A percentile compares a stretch with the other conserved stretches of the same genome.
Evolutionary conservation across 495 filamentous ascomycete genomes (phyloP).

Genomic region (Penicillium crystallinum): DNA sequence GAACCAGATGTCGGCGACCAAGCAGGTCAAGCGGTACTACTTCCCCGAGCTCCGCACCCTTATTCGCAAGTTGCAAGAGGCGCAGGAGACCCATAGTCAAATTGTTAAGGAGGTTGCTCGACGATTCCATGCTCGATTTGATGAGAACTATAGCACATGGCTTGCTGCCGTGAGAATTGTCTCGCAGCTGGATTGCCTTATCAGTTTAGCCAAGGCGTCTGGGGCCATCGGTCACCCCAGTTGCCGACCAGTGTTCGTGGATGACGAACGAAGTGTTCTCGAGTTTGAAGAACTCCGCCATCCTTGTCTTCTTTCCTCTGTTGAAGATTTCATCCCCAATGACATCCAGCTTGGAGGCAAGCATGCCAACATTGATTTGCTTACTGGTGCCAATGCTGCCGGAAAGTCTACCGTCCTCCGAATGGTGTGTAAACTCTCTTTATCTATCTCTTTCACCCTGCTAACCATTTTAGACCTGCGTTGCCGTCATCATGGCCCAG

Average conservation of each 20-base stretch:
- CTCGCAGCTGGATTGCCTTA: slow-evolving; percentile 90
- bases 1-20: slow-evolving; percentile 94
- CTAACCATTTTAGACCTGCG: slow-evolving; percentile 60
- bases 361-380: slow-evolving; percentile 75
- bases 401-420: slow-evolving; percentile 97
- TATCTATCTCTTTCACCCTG: neutral
- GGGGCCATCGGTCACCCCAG: slow-evolving; percentile 74
- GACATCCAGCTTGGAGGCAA: slow-evolving; percentile 83
- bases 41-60: slow-evolving; percentile 74
- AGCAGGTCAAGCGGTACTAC: slow-evolving; percentile 91
- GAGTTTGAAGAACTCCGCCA: slow-evolving; percentile 92
- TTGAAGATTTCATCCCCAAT: slow-evolving; percentile 96
- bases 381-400: slow-evolving; percentile 95
- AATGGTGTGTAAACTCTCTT: slow-evolving; percentile 60
- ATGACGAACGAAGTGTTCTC: slow-evolving; percentile 76
- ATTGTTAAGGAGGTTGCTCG: slow-evolving; percentile 82
- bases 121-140: slow-evolving; percentile 82
- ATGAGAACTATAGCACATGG: slow-evolving; percentile 83
- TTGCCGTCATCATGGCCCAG: slow-evolving; percentile 98
- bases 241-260: slow-evolving; percentile 82
- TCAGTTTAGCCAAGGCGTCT: slow-evolving; percentile 87
- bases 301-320: slow-evolving; percentile 84
- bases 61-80: slow-evolving; percentile 82
- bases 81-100: slow-evolving; percentile 90
- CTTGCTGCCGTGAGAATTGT: slow-evolving; percentile 79